A percentile compares a stretch with the other conserved stretches of the same genome.
phyloP scores from a whole-genome alignment of 805 yeast species.

The Candida ovalis region DNA sequence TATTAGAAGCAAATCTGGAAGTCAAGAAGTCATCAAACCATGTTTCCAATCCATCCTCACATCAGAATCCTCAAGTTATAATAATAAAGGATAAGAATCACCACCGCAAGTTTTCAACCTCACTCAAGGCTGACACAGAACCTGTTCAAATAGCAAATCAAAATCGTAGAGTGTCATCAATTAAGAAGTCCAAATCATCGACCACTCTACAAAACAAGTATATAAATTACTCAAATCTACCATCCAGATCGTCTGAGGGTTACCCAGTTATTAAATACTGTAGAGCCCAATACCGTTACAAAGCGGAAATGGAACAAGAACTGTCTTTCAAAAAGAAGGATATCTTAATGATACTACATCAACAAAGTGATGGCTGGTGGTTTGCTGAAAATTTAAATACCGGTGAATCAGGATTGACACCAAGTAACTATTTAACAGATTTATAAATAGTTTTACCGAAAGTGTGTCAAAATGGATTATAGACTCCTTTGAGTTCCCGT shows the following conservation, averaged over 20 bases:
- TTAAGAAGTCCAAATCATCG: conserved; percentile 30
- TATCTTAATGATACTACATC: conserved; percentile 45
- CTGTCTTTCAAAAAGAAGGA: conserved; percentile 58
- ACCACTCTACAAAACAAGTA: conserved; percentile 21
- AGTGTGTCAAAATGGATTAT: not conserved
- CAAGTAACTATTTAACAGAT: conserved; percentile 51
- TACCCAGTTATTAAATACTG: conserved; percentile 48
- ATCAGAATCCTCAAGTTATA: not conserved
- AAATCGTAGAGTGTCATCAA: conserved; percentile 6
- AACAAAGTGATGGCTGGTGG: conserved; percentile 77
- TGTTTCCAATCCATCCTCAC: not conserved
- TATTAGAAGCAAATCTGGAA: conserved; percentile 9
- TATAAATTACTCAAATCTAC: conserved; percentile 33
- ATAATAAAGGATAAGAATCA: not conserved
- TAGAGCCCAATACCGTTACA: conserved; percentile 54
- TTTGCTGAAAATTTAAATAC: conserved; percentile 52
- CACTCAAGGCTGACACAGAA: not conserved
- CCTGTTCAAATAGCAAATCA: not conserved
- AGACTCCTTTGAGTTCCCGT: too few species aligned
- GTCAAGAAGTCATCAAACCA: not conserved
- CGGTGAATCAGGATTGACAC: conserved; percentile 53
- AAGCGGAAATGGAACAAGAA: conserved; percentile 59
- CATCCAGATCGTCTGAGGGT: conserved; percentile 49
- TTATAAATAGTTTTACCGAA: conserved; percentile 11
- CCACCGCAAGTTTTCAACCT: conserved; percentile 2